phyloP scores from a whole-genome alignment of 169 alveolate genomes.

The Cryptosporidium tyzzeri region DNA sequence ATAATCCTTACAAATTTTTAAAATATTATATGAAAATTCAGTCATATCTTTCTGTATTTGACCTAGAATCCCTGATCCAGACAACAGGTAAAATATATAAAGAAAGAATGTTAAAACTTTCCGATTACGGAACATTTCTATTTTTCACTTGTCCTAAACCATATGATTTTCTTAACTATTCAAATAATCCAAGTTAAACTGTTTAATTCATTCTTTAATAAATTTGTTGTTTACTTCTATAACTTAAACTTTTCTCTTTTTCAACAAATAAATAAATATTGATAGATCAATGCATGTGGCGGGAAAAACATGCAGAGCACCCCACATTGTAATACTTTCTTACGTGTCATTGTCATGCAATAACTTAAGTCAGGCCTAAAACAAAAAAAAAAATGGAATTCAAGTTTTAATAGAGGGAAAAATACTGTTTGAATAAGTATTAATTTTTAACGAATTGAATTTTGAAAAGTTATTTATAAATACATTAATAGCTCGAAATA shows the following conservation, averaged over 20 bases:
- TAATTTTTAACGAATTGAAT: neutral
- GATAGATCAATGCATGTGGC: slow-evolving; percentile 34
- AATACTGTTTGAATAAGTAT: neutral
- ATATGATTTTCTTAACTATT: neutral
- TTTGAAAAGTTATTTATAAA: neutral
- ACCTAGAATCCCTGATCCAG: neutral
- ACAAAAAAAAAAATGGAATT: neutral
- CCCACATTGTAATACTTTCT: slow-evolving; percentile 18
- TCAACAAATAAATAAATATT: neutral
- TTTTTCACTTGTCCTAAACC: neutral
- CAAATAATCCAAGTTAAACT: neutral
- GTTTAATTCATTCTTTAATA: neutral
- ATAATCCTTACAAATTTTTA: slow-evolving; percentile 24
- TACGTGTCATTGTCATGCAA: slow-evolving; percentile 19
- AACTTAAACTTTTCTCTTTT: neutral
- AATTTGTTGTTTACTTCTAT: neutral
- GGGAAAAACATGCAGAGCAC: slow-evolving; percentile 15
- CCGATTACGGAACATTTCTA: neutral
- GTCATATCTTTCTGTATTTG: neutral
- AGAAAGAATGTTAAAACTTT: neutral
- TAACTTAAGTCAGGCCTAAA: neutral
- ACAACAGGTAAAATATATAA: neutral
- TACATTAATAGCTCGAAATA: too few species aligned
- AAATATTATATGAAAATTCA: slow-evolving; percentile 9
- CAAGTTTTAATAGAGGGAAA: neutral